Evolutionary conservation across 78 protist genomes (phyloP), one percentile per base, ranked within the genome.

Genomic region (slime mould (Dictyostelium discoideum)): DNA sequence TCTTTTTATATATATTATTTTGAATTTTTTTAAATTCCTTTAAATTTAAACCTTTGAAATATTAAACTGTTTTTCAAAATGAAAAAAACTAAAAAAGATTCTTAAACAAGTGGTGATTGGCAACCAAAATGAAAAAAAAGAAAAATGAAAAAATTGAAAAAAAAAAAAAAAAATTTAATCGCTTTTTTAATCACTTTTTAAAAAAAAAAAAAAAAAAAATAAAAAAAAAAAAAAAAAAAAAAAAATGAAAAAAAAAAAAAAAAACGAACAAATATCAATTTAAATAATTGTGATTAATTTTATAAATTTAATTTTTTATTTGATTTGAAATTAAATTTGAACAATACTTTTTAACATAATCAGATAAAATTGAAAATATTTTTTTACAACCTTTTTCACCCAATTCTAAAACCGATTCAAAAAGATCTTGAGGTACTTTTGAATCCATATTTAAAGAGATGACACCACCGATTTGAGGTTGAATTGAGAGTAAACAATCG

Each of bases 391-490:
- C 97, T 72, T 39, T n/a, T 20, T 39, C 46, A 18, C 94, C 97
- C 11, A 93, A 60, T 13, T 86, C 96, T 26, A 93, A 72, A 13
- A 93, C 96, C 16, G 92, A 79, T 79, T 96, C 97, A 74, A 94
- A 96, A 29, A 79, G 29, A 32, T 96, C 98, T 37, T 92, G 80
- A 32, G 94, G 93, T 0, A 97, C 90, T 79, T 96, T 92, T 39
- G 97, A 50, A 69, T 95, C 97, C 92, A 96, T 81, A 69, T 97
- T 95, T 7, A 93, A 5, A 50, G 92, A 46, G 60, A 86, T 67
- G n/a, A 97, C 81, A 40, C 87, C 93, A 46, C 92, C 92, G 1
- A 67, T 3, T 50, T 92, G 90, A 54, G 98, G 98, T 16, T 97
- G 63, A 26, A 95, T 48, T 7, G 98, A 97, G 3, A 97, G 67